Evolutionary conservation across 495 filamentous ascomycete genomes (phyloP).

Genomic region (Penicillium silybi): DNA sequence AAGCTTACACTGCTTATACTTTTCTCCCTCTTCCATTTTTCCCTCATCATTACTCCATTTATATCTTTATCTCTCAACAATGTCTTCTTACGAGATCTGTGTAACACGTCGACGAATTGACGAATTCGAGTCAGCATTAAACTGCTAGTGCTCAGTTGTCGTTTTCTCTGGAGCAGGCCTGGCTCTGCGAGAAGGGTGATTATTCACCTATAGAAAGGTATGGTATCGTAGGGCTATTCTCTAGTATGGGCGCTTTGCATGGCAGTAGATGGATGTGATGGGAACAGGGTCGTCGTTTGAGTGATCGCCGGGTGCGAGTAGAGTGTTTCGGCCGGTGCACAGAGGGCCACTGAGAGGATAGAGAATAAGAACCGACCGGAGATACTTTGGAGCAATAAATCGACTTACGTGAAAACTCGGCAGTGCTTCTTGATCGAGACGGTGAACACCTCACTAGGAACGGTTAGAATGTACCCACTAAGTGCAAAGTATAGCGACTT

Average conservation of each 20-base stretch:
- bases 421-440: conserved; percentile 22
- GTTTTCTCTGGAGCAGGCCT: not conserved
- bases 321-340: conserved; percentile 27
- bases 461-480: not conserved
- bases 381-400: not conserved
- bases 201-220: not conserved
- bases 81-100: not conserved
- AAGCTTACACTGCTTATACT: no score
- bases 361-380: not conserved
- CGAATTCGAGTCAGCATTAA: not conserved
- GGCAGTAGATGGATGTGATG: conserved; percentile 26
- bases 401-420: conserved; percentile 27
- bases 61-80: no score
- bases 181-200: not conserved
- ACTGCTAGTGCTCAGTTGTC: not conserved
- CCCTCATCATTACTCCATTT: no score
- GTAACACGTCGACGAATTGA: not conserved
- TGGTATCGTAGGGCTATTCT: not conserved
- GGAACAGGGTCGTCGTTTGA: conserved; percentile 24
- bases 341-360: conserved; percentile 15
- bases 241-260: conserved; percentile 11
- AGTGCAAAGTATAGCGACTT: not conserved
- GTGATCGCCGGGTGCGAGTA: conserved; percentile 23
- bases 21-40: no score
- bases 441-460: conserved; percentile 18